These are phyloP conservation scores for Spergularia bocconei DNA, from an alignment of 148 eudicot species.

Conservation along the genomic window DNA sequence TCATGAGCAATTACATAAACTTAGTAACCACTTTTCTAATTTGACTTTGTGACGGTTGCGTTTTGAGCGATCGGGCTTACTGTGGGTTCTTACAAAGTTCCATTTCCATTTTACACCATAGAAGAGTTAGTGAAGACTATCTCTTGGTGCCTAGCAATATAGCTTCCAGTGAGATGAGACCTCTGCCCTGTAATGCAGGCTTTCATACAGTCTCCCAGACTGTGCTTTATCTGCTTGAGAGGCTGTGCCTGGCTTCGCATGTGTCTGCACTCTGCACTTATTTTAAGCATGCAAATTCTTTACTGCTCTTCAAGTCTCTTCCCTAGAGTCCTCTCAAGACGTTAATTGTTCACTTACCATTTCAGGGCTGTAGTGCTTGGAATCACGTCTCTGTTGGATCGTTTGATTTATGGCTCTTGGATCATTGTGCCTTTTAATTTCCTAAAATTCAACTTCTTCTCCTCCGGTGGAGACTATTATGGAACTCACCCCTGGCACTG, in stretches of 20 bases:
- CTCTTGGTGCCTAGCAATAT: not conserved
- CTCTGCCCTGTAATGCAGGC: not conserved
- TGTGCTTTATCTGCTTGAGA: not conserved
- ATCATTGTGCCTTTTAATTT: constrained; percentile 84
- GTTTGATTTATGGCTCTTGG: constrained; percentile 85
- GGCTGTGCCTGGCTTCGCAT: not conserved
- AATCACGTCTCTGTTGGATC: constrained; percentile 61
- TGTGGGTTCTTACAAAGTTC: not conserved
- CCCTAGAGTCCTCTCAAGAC: not conserved
- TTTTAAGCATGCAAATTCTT: not conserved
- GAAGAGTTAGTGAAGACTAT: not conserved
- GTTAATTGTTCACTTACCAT: constrained; percentile 15
- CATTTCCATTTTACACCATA: not conserved
- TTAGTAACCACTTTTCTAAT: no score
- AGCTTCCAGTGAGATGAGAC: not conserved
- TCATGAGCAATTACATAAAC: no score
- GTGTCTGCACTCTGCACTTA: no score
- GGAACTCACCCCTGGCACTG: constrained; percentile 99
- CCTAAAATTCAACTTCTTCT: constrained; percentile 90
- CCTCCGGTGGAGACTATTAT: constrained; percentile 97
- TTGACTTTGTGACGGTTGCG: not conserved
- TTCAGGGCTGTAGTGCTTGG: constrained; percentile 68
- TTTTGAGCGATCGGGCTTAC: not conserved
- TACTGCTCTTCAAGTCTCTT: not conserved
- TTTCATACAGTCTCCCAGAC: not conserved